Evolutionary conservation across 768 basidiomycete species (phyloP).

Genomic region (Neoboletus brunneissimus): DNA sequence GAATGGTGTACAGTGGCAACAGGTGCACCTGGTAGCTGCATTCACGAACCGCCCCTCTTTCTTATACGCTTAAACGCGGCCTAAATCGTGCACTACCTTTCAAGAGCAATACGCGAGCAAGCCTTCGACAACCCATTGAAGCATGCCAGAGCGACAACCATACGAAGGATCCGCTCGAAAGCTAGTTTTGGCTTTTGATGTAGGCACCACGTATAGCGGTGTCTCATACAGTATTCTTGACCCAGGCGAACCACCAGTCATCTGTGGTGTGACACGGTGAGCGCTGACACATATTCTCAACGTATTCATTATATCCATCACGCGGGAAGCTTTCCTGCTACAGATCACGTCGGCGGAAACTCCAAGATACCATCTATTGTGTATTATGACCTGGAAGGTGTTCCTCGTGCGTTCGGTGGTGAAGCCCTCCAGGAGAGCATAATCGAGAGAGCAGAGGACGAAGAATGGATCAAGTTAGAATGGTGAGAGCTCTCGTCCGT

Average conservation of each 20-base stretch:
- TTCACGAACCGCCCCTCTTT: background rate
- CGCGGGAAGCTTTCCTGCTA: conserved; percentile 43
- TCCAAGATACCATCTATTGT: conserved; percentile 51
- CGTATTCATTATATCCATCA: background rate
- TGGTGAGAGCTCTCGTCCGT: conserved; percentile 20
- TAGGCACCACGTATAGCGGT: conserved; percentile 52
- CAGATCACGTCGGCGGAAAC: conserved; percentile 44
- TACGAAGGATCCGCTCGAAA: conserved; percentile 42
- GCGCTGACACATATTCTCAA: background rate
- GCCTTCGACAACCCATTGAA: background rate
- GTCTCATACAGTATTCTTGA: conserved; percentile 41
- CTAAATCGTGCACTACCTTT: background rate
- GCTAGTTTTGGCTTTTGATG: conserved; percentile 49
- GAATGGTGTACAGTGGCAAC: background rate
- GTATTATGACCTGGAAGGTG: conserved; percentile 43
- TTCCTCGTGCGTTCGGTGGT: conserved; percentile 42
- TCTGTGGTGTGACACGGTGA: conserved; percentile 25
- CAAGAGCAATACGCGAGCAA: background rate
- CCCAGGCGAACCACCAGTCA: conserved; percentile 28
- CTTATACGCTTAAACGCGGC: background rate
- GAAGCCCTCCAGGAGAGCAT: conserved; percentile 42
- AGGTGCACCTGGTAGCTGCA: background rate
- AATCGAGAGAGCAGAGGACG: conserved; percentile 40
- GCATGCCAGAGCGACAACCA: conserved; percentile 33
- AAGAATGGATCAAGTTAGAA: conserved; percentile 30